These are phyloP conservation scores for Mycocentrospora acerina DNA, from an alignment of 2,329 filamentous ascomycete species.

Conservation along the genomic window DNA sequence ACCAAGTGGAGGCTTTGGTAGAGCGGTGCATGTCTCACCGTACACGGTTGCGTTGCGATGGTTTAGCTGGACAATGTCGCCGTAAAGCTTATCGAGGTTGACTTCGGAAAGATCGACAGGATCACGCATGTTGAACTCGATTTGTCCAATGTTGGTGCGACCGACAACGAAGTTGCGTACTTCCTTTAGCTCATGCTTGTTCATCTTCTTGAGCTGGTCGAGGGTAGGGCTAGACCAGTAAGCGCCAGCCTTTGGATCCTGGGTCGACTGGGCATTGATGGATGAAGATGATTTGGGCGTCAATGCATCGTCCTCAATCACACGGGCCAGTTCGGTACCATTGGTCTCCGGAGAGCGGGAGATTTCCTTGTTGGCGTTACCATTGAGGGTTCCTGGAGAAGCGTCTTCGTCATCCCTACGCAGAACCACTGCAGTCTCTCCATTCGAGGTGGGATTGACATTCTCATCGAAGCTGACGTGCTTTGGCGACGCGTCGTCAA, in stretches of 20 bases:
- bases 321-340: constrained; percentile 75
- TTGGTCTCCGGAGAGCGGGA: constrained; percentile 67
- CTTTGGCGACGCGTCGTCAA: constrained; percentile 60
- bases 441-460: constrained; percentile 46
- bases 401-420: constrained; percentile 52
- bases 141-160: constrained; percentile 75
- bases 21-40: constrained; percentile 46
- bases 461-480: constrained; percentile 76
- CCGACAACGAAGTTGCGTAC: constrained; percentile 79
- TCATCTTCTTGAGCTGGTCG: constrained; percentile 77
- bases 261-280: constrained; percentile 27
- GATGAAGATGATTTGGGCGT: constrained; percentile 38
- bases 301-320: constrained; percentile 68
- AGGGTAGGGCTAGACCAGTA: constrained; percentile 86
- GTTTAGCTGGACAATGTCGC: constrained; percentile 72
- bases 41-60: constrained; percentile 88
- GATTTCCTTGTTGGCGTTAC: constrained; percentile 33
- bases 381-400: constrained; percentile 56
- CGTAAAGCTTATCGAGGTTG: constrained; percentile 77
- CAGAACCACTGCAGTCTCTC: constrained; percentile 52
- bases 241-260: constrained; percentile 64
- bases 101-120: constrained; percentile 77
- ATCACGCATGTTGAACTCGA: constrained; percentile 65
- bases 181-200: constrained; percentile 72
- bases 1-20: constrained; percentile 78